These are phyloP conservation scores for Nicotiana tomentosiformis DNA, from an alignment of 257 asterid species.

Conservation along the genomic window DNA sequence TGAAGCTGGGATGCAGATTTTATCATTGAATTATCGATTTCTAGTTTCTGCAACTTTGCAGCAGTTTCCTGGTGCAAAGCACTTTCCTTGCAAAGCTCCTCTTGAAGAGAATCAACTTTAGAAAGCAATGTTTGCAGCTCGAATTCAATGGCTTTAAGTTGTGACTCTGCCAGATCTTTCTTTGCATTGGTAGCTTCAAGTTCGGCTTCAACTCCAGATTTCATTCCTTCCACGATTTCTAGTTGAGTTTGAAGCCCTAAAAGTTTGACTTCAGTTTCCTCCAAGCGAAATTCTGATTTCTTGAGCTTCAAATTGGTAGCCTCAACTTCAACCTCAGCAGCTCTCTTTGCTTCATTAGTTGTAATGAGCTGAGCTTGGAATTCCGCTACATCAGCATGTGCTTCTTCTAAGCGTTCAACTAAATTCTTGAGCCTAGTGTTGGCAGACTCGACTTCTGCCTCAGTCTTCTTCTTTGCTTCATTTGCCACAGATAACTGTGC, in stretches of 20 bases:
- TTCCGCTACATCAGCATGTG: slow-evolving; percentile 27
- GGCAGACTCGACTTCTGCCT: slow-evolving; percentile 6
- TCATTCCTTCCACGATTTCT: slow-evolving; percentile 27
- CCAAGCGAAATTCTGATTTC: slow-evolving; percentile 33
- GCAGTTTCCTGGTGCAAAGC: slow-evolving; percentile 43
- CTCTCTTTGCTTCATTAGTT: slow-evolving; percentile 47
- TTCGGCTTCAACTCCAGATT: slow-evolving; percentile 12
- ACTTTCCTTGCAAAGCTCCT: slow-evolving; percentile 39
- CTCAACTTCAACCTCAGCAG: slow-evolving; percentile 36
- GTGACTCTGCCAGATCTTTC: slow-evolving; percentile 45
- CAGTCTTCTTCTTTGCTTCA: neutral
- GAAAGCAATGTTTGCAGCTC: slow-evolving; percentile 41
- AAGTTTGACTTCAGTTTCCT: slow-evolving; percentile 40
- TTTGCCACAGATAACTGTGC: neutral
- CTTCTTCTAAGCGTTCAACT: slow-evolving; percentile 43
- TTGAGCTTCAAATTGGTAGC: slow-evolving; percentile 29
- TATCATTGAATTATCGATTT: slow-evolving; percentile 41
- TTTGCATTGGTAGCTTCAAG: slow-evolving; percentile 12
- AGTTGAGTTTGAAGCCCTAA: slow-evolving; percentile 36
- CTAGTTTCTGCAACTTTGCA: slow-evolving; percentile 35
- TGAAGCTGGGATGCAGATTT: slow-evolving; percentile 37
- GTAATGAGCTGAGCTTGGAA: slow-evolving; percentile 38
- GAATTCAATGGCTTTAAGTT: slow-evolving; percentile 26
- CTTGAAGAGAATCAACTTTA: slow-evolving; percentile 30
- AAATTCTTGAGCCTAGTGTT: slow-evolving; percentile 37